phyloP scores from a whole-genome alignment of 176 grass and related monocot species.

The Phragmites australis region DNA sequence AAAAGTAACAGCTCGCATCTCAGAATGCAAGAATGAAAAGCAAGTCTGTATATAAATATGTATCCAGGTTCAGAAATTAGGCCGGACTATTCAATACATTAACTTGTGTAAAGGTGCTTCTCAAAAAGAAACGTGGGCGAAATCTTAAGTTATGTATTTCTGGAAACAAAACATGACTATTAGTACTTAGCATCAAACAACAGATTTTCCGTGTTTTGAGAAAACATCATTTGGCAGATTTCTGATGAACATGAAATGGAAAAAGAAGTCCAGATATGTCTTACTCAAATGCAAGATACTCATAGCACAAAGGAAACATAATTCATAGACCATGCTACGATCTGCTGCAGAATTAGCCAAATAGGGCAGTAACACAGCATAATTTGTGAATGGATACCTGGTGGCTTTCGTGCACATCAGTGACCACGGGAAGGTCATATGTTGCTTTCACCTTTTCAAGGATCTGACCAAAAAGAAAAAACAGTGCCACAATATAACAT shows the following conservation, averaged over 20 bases:
- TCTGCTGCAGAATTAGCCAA: conserved; percentile 7
- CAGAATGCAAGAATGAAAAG: not conserved
- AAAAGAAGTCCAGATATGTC: not conserved
- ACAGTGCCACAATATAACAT: not conserved
- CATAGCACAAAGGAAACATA: not conserved
- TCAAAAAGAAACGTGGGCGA: not conserved
- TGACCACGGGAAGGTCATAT: conserved; percentile 85
- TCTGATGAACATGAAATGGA: not conserved
- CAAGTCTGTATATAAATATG: not conserved
- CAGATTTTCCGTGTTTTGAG: not conserved
- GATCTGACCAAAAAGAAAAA: conserved; percentile 51
- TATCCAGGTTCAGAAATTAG: not conserved
- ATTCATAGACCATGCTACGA: conserved; percentile 8
- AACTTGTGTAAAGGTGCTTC: not conserved
- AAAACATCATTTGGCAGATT: not conserved
- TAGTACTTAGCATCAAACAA: not conserved
- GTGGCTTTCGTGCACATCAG: conserved; percentile 90
- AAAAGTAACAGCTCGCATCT: not conserved
- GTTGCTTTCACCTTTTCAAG: conserved; percentile 87
- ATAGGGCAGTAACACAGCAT: not conserved
- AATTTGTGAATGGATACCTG: conserved; percentile 56
- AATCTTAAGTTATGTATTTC: not conserved
- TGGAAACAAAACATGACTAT: not conserved
- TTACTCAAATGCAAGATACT: not conserved
- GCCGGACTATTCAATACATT: not conserved